Percentiles rank a stretch among this genome's conserved stretches.
Conservation (phyloP, 345 rosid species). For the Firmiana major region DNA sequence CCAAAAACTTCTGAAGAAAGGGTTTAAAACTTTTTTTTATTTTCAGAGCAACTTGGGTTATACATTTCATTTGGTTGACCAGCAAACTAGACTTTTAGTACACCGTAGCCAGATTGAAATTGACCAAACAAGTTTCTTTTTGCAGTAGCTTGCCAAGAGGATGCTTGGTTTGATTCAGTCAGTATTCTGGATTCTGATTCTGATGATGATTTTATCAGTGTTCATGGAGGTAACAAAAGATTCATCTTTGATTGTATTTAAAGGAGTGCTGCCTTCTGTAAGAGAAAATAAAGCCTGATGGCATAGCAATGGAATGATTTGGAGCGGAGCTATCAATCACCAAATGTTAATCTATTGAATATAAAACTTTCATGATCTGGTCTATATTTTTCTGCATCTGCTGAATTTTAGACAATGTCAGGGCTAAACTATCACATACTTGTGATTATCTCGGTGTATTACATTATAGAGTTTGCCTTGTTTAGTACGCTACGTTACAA, state of each 20-base stretch:
- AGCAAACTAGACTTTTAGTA: not conserved
- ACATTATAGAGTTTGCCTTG: not conserved
- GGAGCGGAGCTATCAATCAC: not conserved
- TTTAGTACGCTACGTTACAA: not conserved
- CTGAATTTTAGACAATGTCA: not conserved
- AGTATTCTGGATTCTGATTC: slow-evolving; percentile 86
- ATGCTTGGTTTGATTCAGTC: slow-evolving; percentile 74
- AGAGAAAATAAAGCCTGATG: not conserved
- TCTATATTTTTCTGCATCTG: not conserved
- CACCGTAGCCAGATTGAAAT: not conserved
- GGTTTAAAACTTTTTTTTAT: not conserved
- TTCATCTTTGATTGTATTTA: not conserved
- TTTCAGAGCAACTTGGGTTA: not conserved
- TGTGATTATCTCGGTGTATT: not conserved
- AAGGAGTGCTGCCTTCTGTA: not conserved
- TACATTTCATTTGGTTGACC: not conserved
- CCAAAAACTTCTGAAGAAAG: not conserved
- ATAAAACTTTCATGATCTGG: not conserved
- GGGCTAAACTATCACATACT: not conserved
- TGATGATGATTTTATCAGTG: slow-evolving; percentile 75
- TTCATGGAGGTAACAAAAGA: slow-evolving; percentile 55
- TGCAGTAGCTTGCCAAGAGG: slow-evolving; percentile 61
- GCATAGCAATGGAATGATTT: not conserved
- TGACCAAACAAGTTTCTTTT: not conserved
- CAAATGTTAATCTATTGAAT: not conserved